These are phyloP conservation scores for Paramarasmius palmivorus DNA, from an alignment of 1,284 basidiomycete species.

Conservation along the genomic window DNA sequence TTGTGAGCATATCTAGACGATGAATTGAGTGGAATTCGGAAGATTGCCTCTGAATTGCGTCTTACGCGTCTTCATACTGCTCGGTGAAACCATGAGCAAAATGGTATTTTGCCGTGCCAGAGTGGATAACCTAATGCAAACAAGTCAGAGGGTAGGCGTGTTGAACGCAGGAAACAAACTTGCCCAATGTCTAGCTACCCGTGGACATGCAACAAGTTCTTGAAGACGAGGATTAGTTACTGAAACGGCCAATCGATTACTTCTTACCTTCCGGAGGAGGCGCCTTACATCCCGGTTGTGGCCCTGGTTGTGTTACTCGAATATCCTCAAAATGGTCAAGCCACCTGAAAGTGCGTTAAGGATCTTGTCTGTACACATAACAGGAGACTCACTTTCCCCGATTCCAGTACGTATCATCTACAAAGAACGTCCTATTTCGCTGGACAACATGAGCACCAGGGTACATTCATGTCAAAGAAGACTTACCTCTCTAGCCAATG, in stretches of 20 bases:
- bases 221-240: slow-evolving; percentile 5
- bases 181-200: slow-evolving; percentile 69
- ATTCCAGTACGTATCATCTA: slow-evolving; percentile 65
- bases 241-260: no score
- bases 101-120: slow-evolving; percentile 64
- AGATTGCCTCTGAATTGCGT: slow-evolving; percentile 14
- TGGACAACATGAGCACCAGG: slow-evolving; percentile 19
- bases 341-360: slow-evolving; percentile 46
- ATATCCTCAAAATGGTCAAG: slow-evolving; percentile 63
- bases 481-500: slow-evolving; percentile 61
- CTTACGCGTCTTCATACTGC: slow-evolving; percentile 63
- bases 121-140: slow-evolving; percentile 65
- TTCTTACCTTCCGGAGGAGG: slow-evolving; percentile 60
- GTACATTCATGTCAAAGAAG: background rate
- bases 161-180: no score
- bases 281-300: slow-evolving; percentile 59
- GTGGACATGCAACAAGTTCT: slow-evolving; percentile 76
- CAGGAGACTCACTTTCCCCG: slow-evolving; percentile 55
- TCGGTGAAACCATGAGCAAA: slow-evolving; percentile 55
- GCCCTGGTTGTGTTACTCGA: slow-evolving; percentile 56
- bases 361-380: slow-evolving; percentile 1
- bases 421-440: slow-evolving; percentile 53
- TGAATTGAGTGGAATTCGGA: background rate
- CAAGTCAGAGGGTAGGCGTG: no score
- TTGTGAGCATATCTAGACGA: slow-evolving; percentile 48